Percentiles rank a stretch among this genome's conserved stretches.
phyloP scores from a whole-genome alignment of 2,329 filamentous ascomycete species.

The Helotiales sp. region DNA sequence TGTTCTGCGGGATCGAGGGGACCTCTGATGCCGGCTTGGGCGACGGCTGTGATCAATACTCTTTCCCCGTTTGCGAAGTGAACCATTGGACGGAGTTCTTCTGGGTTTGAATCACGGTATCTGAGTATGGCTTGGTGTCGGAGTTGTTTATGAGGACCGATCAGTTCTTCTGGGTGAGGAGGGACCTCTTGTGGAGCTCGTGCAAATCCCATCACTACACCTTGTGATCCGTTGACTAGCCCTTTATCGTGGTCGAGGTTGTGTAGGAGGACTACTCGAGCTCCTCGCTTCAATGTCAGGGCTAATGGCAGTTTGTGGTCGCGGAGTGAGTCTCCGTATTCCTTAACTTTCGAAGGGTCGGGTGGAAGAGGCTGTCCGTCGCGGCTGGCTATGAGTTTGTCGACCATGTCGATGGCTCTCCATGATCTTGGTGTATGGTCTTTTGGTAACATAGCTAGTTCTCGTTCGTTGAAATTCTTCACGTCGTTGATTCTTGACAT shows the following conservation, averaged over 20 bases:
- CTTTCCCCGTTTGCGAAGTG: slow-evolving; percentile 22
- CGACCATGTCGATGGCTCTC: background rate
- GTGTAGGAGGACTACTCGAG: slow-evolving; percentile 29
- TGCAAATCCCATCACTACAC: slow-evolving; percentile 26
- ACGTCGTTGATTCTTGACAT: background rate
- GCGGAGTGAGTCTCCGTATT: slow-evolving; percentile 8
- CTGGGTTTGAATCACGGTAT: background rate
- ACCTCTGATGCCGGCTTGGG: slow-evolving; percentile 10
- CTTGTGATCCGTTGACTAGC: slow-evolving; percentile 33
- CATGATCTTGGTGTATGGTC: background rate
- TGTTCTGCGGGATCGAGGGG: slow-evolving; percentile 13
- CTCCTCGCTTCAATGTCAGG: slow-evolving; percentile 27
- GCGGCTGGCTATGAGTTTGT: background rate
- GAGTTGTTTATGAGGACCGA: background rate
- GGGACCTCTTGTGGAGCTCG: background rate
- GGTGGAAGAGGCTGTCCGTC: background rate
- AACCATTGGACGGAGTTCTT: slow-evolving; percentile 17
- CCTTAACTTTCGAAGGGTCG: background rate
- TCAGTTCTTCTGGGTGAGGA: background rate
- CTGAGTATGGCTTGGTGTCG: background rate
- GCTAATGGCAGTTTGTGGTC: slow-evolving; percentile 22
- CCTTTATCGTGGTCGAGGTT: slow-evolving; percentile 23
- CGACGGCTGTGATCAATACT: slow-evolving; percentile 15
- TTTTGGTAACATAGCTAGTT: background rate
- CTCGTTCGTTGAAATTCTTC: background rate